A percentile compares a stretch with the other conserved stretches of the same genome.
These are phyloP conservation scores for Scenedesmus sp. DNA, from an alignment of 163 green algal genomes.

Conservation along the genomic window DNA sequence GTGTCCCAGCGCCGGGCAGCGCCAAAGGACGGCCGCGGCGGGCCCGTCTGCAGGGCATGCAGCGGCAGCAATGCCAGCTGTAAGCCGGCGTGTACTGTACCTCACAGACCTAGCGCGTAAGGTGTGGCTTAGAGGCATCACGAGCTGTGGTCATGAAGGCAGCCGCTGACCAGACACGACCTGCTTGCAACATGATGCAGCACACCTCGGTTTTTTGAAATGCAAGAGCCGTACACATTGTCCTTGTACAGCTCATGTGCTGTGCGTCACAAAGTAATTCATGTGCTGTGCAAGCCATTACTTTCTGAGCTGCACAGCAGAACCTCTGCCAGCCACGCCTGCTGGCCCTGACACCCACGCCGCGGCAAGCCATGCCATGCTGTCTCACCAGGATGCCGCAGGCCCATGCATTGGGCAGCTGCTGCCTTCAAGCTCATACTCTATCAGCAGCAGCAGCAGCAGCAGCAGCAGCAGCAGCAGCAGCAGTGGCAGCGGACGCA, in stretches of 20 bases:
- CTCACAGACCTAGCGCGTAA: too few species aligned
- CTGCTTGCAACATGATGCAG: too few species aligned
- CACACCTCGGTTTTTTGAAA: too few species aligned
- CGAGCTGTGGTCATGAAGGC: too few species aligned
- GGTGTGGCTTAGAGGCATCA: too few species aligned
- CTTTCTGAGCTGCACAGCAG: background rate
- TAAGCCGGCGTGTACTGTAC: background rate
- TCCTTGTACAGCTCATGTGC: too few species aligned
- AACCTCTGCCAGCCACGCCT: background rate
- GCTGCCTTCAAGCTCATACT: too few species aligned
- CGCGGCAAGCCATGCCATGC: background rate
- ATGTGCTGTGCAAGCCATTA: background rate
- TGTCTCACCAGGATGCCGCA: background rate
- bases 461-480: background rate
- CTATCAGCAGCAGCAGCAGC: background rate
- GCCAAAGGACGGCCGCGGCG: constrained; percentile 50
- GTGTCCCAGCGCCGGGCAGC: constrained; percentile 45
- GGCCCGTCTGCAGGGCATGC: constrained; percentile 11
- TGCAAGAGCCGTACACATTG: too few species aligned
- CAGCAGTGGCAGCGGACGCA: background rate
- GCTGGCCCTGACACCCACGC: background rate
- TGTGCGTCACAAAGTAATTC: too few species aligned
- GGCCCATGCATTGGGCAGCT: background rate
- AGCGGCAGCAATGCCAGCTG: background rate
- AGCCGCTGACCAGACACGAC: too few species aligned